Conservation (phyloP, 306 rosid genomes). For the Cucumis hystrix region DNA sequence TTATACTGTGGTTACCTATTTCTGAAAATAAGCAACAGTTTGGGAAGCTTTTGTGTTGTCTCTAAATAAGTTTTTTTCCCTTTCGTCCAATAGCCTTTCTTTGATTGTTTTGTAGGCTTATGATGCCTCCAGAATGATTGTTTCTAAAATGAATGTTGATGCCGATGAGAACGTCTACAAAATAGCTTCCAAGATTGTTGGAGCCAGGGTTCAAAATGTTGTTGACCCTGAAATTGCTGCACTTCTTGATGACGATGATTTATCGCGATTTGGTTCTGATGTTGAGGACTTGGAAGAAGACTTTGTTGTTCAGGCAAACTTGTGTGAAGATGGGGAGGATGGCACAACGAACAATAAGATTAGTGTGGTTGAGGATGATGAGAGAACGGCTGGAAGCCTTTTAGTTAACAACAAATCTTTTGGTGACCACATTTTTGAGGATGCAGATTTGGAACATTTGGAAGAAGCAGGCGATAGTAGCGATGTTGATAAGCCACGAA, state of each 20-base stretch:
- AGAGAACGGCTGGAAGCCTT: not conserved
- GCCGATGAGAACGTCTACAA: constrained; percentile 29
- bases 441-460: not conserved
- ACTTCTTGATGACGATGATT: constrained; percentile 63
- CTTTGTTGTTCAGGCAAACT: constrained; percentile 69
- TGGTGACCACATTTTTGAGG: constrained; percentile 12
- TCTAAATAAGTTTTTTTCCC: not conserved
- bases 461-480: constrained; percentile 2
- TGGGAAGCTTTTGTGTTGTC: not conserved
- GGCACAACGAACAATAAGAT: not conserved
- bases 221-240: constrained; percentile 83
- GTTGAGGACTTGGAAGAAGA: constrained; percentile 90
- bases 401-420: not conserved
- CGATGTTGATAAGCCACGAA: constrained; percentile 38
- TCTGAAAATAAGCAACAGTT: not conserved
- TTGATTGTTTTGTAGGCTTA: constrained; percentile 45
- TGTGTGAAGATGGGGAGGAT: constrained; percentile 21
- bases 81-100: not conserved
- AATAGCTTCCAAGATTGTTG: constrained; percentile 55
- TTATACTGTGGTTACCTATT: not conserved
- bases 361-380: constrained; percentile 12
- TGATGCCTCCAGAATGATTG: constrained; percentile 62
- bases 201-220: constrained; percentile 54
- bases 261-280: constrained; percentile 71
- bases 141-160: constrained; percentile 30